Evolutionary conservation across 805 yeast genomes (phyloP).

Genomic region (Huiozyma naganishii): DNA sequence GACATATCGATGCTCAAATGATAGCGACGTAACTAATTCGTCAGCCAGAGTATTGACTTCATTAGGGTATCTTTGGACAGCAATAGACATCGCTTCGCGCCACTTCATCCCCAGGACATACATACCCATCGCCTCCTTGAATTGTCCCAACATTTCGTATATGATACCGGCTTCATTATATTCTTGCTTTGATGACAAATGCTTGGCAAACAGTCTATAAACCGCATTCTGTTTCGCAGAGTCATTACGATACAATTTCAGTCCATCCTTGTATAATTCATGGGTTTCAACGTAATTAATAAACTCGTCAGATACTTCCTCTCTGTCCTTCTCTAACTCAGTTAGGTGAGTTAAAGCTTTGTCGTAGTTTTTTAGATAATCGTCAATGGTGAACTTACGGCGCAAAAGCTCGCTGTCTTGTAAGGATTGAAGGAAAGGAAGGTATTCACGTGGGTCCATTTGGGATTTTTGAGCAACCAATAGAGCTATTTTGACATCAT

Average conservation of each 20-base stretch:
- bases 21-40: conserved; percentile 46
- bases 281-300: conserved; percentile 60
- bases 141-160: conserved; percentile 55
- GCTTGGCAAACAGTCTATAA: conserved; percentile 50
- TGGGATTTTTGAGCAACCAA: conserved; percentile 91
- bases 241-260: conserved; percentile 50
- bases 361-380: conserved; percentile 52
- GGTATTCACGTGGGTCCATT: conserved; percentile 93
- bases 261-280: conserved; percentile 57
- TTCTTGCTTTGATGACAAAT: conserved; percentile 43
- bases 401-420: conserved; percentile 58
- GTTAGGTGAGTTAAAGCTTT: conserved; percentile 61
- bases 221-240: conserved; percentile 42
- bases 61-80: conserved; percentile 32
- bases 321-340: conserved; percentile 31
- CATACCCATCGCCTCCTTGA: conserved; percentile 53
- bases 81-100: conserved; percentile 71
- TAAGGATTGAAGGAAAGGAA: conserved; percentile 79
- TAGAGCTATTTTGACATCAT: conserved; percentile 71
- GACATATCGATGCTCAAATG: conserved; percentile 59
- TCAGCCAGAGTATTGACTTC: conserved; percentile 40
- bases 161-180: conserved; percentile 70
- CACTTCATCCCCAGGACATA: conserved; percentile 66
- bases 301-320: conserved; percentile 42
- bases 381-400: conserved; percentile 68